These are phyloP conservation scores for Globisporangium solare DNA, from an alignment of 352 stramenopile species.

Conservation along the genomic window DNA sequence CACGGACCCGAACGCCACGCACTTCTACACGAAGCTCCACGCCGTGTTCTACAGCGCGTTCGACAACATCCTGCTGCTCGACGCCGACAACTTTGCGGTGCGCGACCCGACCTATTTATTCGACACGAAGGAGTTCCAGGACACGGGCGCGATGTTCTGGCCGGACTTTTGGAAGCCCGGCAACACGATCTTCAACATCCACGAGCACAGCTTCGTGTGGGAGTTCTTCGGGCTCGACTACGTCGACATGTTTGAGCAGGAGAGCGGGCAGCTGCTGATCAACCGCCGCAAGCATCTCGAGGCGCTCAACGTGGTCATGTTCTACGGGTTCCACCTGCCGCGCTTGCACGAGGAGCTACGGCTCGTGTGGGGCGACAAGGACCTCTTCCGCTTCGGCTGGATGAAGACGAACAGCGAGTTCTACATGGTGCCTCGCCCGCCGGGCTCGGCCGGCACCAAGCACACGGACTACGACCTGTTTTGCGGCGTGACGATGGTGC, in stretches of 20 bases:
- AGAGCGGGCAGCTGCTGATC: constrained; percentile 21
- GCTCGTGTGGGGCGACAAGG: constrained; percentile 20
- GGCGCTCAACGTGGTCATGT: constrained; percentile 24
- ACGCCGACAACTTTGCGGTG: constrained; percentile 57
- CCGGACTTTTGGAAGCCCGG: constrained; percentile 18
- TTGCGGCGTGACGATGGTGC: constrained; percentile 21
- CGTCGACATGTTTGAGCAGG: constrained; percentile 21
- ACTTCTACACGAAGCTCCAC: constrained; percentile 56
- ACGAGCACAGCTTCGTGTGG: constrained; percentile 19
- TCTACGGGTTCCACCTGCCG: constrained; percentile 17
- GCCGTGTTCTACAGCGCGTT: constrained; percentile 52
- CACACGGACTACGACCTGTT: constrained; percentile 16
- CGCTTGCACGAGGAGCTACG: constrained; percentile 9
- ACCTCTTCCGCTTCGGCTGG: constrained; percentile 22
- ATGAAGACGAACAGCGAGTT: constrained; percentile 21
- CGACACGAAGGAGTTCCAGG: constrained; percentile 11
- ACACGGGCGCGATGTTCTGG: constrained; percentile 20
- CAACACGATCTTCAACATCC: constrained; percentile 25
- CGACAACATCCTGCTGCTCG: constrained; percentile 48
- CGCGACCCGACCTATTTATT: constrained; percentile 53
- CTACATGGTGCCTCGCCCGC: constrained; percentile 16
- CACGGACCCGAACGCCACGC: constrained; percentile 29
- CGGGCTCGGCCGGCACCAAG: constrained; percentile 16
- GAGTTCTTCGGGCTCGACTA: constrained; percentile 19
- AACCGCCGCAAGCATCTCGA: constrained; percentile 12